These are phyloP conservation scores for Cinnamomum micranthum DNA, from an alignment of 164 flowering plant species.

Conservation along the genomic window DNA sequence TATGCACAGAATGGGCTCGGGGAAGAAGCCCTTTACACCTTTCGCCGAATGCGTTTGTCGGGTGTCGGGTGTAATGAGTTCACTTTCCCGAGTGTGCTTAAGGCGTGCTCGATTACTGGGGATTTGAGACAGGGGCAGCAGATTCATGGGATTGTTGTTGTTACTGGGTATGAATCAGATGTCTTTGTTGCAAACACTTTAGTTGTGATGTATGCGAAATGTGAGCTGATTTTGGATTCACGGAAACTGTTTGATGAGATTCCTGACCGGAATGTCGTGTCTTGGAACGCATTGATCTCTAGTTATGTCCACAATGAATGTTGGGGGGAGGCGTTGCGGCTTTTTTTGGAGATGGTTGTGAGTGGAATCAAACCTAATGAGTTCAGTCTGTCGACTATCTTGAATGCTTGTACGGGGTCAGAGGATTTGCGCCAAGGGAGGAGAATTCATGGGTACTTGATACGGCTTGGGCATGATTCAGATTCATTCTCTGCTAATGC, in stretches of 20 bases:
- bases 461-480: slow-evolving; percentile 54
- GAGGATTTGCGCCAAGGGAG: slow-evolving; percentile 46
- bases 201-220: slow-evolving; percentile 78
- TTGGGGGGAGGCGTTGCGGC: slow-evolving; percentile 40
- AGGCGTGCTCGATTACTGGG: slow-evolving; percentile 49
- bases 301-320: slow-evolving; percentile 52
- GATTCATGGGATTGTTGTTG: slow-evolving; percentile 57
- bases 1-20: slow-evolving; percentile 59
- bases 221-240: slow-evolving; percentile 49
- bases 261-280: slow-evolving; percentile 49
- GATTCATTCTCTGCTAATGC: slow-evolving; percentile 70
- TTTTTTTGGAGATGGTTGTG: slow-evolving; percentile 60
- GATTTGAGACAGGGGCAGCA: slow-evolving; percentile 53
- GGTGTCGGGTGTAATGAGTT: slow-evolving; percentile 59
- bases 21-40: slow-evolving; percentile 44
- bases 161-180: slow-evolving; percentile 57
- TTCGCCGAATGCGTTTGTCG: slow-evolving; percentile 41
- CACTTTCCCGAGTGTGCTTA: slow-evolving; percentile 63
- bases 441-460: slow-evolving; percentile 57
- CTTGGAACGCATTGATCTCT: slow-evolving; percentile 76
- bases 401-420: slow-evolving; percentile 59
- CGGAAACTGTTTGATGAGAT: slow-evolving; percentile 55
- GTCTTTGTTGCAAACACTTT: slow-evolving; percentile 64
- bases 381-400: slow-evolving; percentile 54
- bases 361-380: slow-evolving; percentile 58